Evolutionary conservation across 805 yeast species (phyloP).

Genomic region (Metschnikowia borealis): DNA sequence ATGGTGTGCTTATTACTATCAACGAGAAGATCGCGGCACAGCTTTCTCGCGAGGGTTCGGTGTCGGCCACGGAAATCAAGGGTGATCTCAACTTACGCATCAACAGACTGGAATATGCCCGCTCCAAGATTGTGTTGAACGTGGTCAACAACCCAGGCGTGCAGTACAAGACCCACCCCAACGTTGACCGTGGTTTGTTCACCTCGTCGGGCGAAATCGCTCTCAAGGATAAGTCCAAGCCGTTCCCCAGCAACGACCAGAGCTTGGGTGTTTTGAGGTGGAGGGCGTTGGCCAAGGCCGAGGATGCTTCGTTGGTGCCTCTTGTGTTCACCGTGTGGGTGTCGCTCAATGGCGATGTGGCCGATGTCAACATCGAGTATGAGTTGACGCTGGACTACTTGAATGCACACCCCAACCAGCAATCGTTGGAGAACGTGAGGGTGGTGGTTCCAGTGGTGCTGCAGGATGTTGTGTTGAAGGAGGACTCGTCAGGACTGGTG

Average conservation of each 20-base stretch:
- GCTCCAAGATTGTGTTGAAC: conserved; percentile 57
- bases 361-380: conserved; percentile 83
- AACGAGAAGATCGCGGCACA: conserved; percentile 77
- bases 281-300: conserved; percentile 69
- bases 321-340: conserved; percentile 84
- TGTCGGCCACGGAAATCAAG: conserved; percentile 67
- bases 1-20: conserved; percentile 75
- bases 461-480: conserved; percentile 48
- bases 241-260: conserved; percentile 90
- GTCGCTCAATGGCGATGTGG: conserved; percentile 53
- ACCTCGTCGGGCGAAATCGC: conserved; percentile 55
- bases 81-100: conserved; percentile 90
- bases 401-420: conserved; percentile 28
- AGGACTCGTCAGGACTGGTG: conserved; percentile 43
- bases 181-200: conserved; percentile 79
- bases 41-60: conserved; percentile 78
- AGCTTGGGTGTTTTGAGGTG: conserved; percentile 89
- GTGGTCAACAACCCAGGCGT: conserved; percentile 46
- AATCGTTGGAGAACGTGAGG: conserved; percentile 48
- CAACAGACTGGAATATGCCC: conserved; percentile 67
- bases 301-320: conserved; percentile 49
- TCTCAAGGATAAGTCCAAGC: conserved; percentile 69
- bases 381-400: conserved; percentile 54
- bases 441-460: conserved; percentile 67
- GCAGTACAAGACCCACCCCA: conserved; percentile 93